These are phyloP conservation scores for Kernera saxatilis DNA, from an alignment of 345 rosid species.

Conservation along the genomic window DNA sequence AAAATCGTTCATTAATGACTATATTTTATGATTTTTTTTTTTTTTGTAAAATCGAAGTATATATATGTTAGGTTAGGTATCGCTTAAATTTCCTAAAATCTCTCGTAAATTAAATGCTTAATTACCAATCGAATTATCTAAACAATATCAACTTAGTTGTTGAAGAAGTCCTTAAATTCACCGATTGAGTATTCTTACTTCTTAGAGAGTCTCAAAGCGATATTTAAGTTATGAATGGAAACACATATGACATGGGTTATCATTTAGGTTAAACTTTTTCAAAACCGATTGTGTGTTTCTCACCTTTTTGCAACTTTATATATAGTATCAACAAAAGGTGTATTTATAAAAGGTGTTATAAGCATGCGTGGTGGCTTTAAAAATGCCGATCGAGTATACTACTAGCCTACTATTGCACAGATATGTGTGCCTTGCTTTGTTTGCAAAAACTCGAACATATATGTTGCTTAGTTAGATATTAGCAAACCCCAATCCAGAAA, in stretches of 20 bases:
- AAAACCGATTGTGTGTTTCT: background rate
- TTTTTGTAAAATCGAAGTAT: background rate
- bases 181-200: too few relatives aligned
- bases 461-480: background rate
- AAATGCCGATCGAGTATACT: too few relatives aligned
- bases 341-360: too few relatives aligned
- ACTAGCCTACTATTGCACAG: background rate
- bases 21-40: background rate
- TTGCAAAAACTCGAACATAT: background rate
- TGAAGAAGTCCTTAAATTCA: background rate
- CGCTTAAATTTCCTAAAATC: background rate
- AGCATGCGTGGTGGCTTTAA: too few relatives aligned
- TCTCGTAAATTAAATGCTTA: background rate
- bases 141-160: background rate
- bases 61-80: background rate
- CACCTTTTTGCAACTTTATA: too few relatives aligned
- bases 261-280: too few relatives aligned
- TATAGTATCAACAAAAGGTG: too few relatives aligned
- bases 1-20: background rate
- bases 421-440: background rate
- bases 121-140: background rate
- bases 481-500: background rate
- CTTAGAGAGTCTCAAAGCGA: background rate
- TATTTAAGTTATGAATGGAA: background rate
- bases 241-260: background rate